These are phyloP conservation scores for Posidonia australis DNA, from an alignment of 106 monocot species.

Conservation along the genomic window DNA sequence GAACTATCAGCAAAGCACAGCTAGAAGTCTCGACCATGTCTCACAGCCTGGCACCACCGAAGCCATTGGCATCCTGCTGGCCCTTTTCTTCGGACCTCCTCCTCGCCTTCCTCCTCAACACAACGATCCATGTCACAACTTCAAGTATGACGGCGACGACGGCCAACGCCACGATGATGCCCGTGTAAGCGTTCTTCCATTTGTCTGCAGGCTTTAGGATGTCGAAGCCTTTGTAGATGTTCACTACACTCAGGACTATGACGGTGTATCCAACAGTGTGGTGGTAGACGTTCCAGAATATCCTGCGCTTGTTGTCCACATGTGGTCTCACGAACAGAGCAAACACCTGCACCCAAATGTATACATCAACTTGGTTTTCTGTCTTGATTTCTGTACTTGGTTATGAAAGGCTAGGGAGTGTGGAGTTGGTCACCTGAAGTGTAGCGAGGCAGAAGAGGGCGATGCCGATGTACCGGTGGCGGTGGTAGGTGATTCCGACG, in stretches of 20 bases:
- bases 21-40: too few species aligned
- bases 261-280: constrained; percentile 56
- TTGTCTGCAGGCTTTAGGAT: constrained; percentile 38
- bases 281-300: constrained; percentile 76
- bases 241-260: constrained; percentile 51
- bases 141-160: constrained; percentile 47
- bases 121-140: constrained; percentile 50
- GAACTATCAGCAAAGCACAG: too few species aligned
- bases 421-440: constrained; percentile 42
- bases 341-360: constrained; percentile 29
- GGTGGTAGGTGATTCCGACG: constrained; percentile 29
- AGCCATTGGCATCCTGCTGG: too few species aligned
- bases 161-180: constrained; percentile 32
- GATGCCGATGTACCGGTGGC: constrained; percentile 63
- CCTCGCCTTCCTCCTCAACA: constrained; percentile 30
- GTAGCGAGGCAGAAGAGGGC: constrained; percentile 74
- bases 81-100: background rate
- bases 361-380: background rate
- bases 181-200: constrained; percentile 59
- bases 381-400: background rate
- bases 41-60: too few species aligned
- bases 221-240: constrained; percentile 60
- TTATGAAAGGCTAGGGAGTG: background rate
- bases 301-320: constrained; percentile 59
- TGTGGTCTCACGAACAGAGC: constrained; percentile 72